Base-by-base conservation (phyloP, 78 protist species). In the slime mould (Dictyostelium discoideum) region DNA sequence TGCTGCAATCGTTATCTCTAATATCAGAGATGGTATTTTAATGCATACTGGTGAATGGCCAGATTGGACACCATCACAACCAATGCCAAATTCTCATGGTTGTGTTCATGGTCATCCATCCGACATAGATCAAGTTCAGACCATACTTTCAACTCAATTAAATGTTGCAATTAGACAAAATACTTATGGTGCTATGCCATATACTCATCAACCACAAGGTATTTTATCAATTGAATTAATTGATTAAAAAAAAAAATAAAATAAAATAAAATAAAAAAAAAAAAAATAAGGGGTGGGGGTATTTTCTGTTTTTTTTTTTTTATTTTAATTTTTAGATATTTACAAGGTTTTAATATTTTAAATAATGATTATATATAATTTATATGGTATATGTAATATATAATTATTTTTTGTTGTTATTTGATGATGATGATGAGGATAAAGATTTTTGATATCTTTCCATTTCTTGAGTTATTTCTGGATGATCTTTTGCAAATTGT, bases 11-110 rank as follows among this genome's bases (percentile, higher is more conserved):
- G 54, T 92, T 54, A 84, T 95, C 46, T 44, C 78, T 20, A 95
- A 44, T 72, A 48, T 95, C 67, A 39, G 97, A 16, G 86, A 83
- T 60, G 97, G 97, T 8, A 95, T 95, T 11, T 65, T 95, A 9
- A 20, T 95, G 92, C 97, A 95, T 42, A 95, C 97, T 44, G 97
- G 97, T 39, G 96, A 95, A 40, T 95, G 97, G 97, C 65, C 86
- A 32, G 40, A 32, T 74, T 95, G 97, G 97, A 79, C 72, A 10
- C 96, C 94, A 82, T n/a, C 92, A 9, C 6, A 57, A 20, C 97
- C 94, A 44, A 95, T 95, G 97, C 97, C 97, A 85, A 74, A 96
- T 37, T 92, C 96, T 24, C 96, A 89, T 22, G 97, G 97, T 44
- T 95, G 97, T 67, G 57, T 95, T 18, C 97, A 95, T 69, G 88